Base-by-base conservation (phyloP, 164 flowering plant species). In the Chimonanthus salicifolius region DNA sequence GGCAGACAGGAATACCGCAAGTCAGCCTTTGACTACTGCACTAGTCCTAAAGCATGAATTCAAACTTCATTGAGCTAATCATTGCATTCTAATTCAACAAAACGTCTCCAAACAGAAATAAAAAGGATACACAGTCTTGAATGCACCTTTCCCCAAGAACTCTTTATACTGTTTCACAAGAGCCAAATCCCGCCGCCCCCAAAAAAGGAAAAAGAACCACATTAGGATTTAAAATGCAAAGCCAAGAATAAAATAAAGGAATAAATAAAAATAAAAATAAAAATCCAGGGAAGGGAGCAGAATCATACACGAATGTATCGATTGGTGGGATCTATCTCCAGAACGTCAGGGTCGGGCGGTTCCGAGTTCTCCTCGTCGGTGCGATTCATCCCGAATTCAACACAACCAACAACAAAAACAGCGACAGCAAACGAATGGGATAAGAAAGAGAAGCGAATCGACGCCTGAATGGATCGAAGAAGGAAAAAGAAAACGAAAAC, bases 91-190 rank as follows among this genome's bases (percentile, higher is more conserved):
- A 48, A 7, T 46, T 47, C 33, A 43, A 15, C 15, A 71, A 7
- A 11, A 13, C 16, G 33, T 10, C 45, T 10, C 45, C 4, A 68
- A 62, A 47, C 20, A 70, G 47, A 21, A 58, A 70, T 9, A 45
- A 60, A 46, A 69, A 74, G 62, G 83, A 78, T 89, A 87, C 89
- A 85, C 89, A 62, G 84, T 84, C 76, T 89, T 89, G 78, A 74
- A 87, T 45, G 92, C 92, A 18, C 92, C 90, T 72, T 78, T 86
- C n/a, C 92, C 92, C 75, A 87, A 67, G 2, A 87, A 77, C 21
- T 89, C 90, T 49, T 70, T 79, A 67, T 81, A 89, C 93, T 89
- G 88, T 75, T 62, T n/a, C 21, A 70, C 3, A 74, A 33, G 33
- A 33, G 33, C 21, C 64, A 18, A 58, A 21, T 50, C 9, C 16